Evolutionary conservation across 179 eudicot species (phyloP).

Genomic region (Beta macrorhiza): DNA sequence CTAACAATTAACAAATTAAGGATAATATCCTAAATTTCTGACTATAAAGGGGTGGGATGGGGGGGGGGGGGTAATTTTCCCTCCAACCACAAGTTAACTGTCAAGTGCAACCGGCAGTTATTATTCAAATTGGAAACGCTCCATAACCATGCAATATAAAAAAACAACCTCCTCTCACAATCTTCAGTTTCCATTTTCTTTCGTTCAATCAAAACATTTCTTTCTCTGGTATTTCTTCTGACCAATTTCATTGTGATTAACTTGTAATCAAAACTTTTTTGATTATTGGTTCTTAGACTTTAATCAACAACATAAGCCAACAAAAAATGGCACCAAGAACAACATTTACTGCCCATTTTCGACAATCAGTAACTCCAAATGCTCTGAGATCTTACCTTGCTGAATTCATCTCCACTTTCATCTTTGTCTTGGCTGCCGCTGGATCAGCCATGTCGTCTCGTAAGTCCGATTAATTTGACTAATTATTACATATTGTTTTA

Average conservation of each 20-base stretch:
- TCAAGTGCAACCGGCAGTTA: slow-evolving; percentile 36
- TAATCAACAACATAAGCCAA: background rate
- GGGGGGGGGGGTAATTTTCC: background rate
- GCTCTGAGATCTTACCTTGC: slow-evolving; percentile 77
- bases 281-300: background rate
- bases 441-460: slow-evolving; percentile 77
- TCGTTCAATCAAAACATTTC: background rate
- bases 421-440: slow-evolving; percentile 67
- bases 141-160: slow-evolving; percentile 25
- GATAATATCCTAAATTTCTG: no score
- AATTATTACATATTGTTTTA: background rate
- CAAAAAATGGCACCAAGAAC: slow-evolving; percentile 43
- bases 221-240: background rate
- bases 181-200: slow-evolving; percentile 21
- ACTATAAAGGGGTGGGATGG: no score
- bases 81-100: slow-evolving; percentile 23
- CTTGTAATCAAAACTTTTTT: background rate
- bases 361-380: slow-evolving; percentile 49
- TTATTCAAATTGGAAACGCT: slow-evolving; percentile 27
- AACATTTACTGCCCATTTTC: slow-evolving; percentile 45
- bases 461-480: slow-evolving; percentile 18
- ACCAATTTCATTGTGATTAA: background rate
- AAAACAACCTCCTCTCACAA: background rate
- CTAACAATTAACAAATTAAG: no score
- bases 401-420: slow-evolving; percentile 84